Evolutionary conservation across 371 early-diverging fungal species (phyloP).

Genomic region (Dichotomocladium elegans): DNA sequence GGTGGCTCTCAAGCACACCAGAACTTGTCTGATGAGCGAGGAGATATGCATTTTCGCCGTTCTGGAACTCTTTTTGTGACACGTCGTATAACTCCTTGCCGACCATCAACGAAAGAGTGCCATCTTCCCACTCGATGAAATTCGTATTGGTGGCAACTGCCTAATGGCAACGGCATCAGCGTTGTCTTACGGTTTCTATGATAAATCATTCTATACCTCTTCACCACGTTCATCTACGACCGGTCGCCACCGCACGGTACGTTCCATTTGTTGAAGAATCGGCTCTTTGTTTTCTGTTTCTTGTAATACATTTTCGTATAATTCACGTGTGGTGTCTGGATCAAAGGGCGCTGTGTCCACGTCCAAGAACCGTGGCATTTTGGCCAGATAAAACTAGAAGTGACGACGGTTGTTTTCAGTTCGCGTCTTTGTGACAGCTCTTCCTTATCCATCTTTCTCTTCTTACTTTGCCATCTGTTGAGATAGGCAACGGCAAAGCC

Average conservation of each 20-base stretch:
- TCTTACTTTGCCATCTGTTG: slow-evolving; percentile 32
- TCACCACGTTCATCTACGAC: slow-evolving; percentile 29
- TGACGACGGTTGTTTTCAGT: background rate
- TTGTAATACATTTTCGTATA: slow-evolving; percentile 29
- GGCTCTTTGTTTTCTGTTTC: slow-evolving; percentile 36
- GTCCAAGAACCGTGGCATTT: slow-evolving; percentile 71
- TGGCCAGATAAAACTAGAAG: slow-evolving; percentile 63
- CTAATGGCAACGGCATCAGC: slow-evolving; percentile 5
- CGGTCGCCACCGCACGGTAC: slow-evolving; percentile 79
- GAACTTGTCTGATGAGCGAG: slow-evolving; percentile 59
- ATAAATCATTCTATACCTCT: slow-evolving; percentile 33
- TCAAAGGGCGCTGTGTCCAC: slow-evolving; percentile 70
- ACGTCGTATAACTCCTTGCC: slow-evolving; percentile 80
- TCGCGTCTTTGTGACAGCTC: background rate
- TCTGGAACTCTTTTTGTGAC: slow-evolving; percentile 42
- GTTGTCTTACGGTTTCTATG: background rate
- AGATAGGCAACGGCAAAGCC: slow-evolving; percentile 30
- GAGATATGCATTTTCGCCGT: slow-evolving; percentile 64
- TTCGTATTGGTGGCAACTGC: slow-evolving; percentile 73
- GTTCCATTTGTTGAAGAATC: slow-evolving; percentile 62
- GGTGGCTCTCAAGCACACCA: slow-evolving; percentile 67
- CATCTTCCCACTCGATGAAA: slow-evolving; percentile 84
- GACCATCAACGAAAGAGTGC: slow-evolving; percentile 66
- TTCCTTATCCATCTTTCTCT: background rate
- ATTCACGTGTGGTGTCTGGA: slow-evolving; percentile 22